Evolutionary conservation across 495 filamentous ascomycete species (phyloP).

Genomic region (Lasiosphaeria hispida): DNA sequence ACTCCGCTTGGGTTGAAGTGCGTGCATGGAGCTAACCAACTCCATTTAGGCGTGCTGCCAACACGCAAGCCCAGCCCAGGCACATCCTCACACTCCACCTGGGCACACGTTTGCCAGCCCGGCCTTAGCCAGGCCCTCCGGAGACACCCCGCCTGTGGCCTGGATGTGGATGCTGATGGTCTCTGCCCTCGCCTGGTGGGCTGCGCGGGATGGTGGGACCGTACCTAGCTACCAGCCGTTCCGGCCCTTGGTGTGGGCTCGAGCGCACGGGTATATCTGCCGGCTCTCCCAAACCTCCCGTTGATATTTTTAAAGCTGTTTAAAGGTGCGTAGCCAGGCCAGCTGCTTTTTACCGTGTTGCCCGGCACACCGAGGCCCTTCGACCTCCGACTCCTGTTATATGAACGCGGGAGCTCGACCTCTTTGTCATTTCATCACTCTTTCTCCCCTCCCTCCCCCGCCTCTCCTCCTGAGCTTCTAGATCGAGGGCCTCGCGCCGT

Average conservation of each 20-base stretch:
- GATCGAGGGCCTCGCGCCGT: constrained; percentile 18
- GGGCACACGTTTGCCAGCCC: no score
- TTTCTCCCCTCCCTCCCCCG: constrained; percentile 16
- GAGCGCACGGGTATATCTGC: constrained; percentile 8
- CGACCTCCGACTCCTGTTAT: constrained; percentile 10
- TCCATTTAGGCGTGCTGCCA: no score
- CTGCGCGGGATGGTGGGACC: background rate
- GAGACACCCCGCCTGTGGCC: no score
- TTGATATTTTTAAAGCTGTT: background rate
- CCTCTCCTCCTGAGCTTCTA: constrained; percentile 12
- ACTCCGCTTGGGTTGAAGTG: background rate
- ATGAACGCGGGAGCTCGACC: constrained; percentile 21
- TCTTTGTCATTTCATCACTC: background rate
- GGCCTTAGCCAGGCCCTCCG: no score
- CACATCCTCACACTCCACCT: no score
- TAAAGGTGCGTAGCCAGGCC: constrained; percentile 6
- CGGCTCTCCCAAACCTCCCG: constrained; percentile 1
- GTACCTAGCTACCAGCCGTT: constrained; percentile 1
- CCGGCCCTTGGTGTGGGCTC: constrained; percentile 4
- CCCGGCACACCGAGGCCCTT: constrained; percentile 4
- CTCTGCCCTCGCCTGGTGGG: background rate
- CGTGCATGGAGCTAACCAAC: constrained; percentile 3
- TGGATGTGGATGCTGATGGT: background rate
- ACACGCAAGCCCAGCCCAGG: no score
- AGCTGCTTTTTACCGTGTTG: background rate